Percentiles rank a stretch among this genome's conserved stretches.
phyloP scores from a whole-genome alignment of 305 asterid species.

The Rubia peregrina region DNA sequence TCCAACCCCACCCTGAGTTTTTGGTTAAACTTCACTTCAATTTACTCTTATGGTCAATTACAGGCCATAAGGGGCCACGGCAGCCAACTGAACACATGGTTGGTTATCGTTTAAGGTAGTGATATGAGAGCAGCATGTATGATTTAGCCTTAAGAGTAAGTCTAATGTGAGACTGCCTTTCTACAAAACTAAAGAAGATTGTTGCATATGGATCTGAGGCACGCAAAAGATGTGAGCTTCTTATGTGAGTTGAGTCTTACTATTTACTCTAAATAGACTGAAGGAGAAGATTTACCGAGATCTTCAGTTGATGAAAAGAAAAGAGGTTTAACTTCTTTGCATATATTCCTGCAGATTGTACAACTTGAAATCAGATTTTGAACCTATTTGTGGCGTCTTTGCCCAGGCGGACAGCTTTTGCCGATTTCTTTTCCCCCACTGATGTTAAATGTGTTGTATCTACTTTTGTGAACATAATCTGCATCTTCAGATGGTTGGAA shows the following conservation, averaged over 20 bases:
- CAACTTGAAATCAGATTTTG: background rate
- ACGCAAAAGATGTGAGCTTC: background rate
- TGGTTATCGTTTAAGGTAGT: background rate
- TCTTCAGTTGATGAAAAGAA: background rate
- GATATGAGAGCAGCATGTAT: background rate
- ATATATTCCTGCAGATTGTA: background rate
- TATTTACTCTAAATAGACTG: background rate
- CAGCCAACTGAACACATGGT: background rate
- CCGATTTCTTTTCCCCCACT: too few species aligned
- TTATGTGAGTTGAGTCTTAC: background rate
- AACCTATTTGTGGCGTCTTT: background rate
- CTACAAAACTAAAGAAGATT: background rate
- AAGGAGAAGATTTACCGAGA: background rate
- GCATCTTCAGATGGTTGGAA: background rate
- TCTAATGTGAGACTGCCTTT: background rate
- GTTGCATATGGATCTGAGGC: background rate
- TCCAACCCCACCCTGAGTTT: background rate
- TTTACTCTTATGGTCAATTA: background rate
- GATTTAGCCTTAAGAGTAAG: background rate
- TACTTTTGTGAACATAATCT: background rate
- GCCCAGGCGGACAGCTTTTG: background rate
- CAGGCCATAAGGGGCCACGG: background rate
- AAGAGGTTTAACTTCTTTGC: background rate
- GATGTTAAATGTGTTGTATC: too few species aligned
- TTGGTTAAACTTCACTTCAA: background rate